A percentile compares a stretch with the other conserved stretches of the same genome.
Evolutionary conservation across 495 filamentous ascomycete species (phyloP).

Genomic region (Lasiosphaeria hispida): DNA sequence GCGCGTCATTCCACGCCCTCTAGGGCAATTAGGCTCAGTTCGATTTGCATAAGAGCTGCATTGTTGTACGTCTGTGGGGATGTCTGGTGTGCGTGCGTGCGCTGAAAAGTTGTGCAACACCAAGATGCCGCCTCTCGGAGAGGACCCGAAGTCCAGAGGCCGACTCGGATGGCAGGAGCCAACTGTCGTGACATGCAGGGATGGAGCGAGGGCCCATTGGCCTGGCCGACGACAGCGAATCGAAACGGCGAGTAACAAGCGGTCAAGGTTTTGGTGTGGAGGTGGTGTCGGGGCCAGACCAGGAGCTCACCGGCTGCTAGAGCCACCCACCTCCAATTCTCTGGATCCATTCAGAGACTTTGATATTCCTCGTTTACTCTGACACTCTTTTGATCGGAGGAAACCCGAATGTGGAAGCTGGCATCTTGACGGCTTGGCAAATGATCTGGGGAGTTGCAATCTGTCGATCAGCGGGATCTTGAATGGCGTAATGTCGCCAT

Average conservation of each 20-base stretch:
- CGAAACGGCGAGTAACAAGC: conserved; percentile 2
- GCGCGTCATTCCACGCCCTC: conserved; percentile 13
- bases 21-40: conserved; percentile 5
- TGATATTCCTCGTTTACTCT: neutral
- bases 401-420: neutral
- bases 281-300: neutral
- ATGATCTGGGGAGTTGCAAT: neutral
- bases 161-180: neutral
- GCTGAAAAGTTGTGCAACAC: neutral
- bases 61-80: neutral
- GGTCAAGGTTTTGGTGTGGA: conserved; percentile 2
- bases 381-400: neutral
- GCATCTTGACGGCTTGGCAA: neutral
- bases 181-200: conserved; percentile 2
- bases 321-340: neutral
- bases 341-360: neutral
- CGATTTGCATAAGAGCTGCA: neutral
- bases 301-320: neutral
- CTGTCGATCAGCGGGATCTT: neutral
- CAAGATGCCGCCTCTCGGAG: neutral
- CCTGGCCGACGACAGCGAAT: conserved; percentile 5
- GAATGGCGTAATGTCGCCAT: neutral
- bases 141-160: neutral
- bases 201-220: neutral
- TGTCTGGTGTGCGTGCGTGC: neutral